Evolutionary conservation across 805 yeast species (phyloP).

Genomic region (Debaryomyces prosopidis): DNA sequence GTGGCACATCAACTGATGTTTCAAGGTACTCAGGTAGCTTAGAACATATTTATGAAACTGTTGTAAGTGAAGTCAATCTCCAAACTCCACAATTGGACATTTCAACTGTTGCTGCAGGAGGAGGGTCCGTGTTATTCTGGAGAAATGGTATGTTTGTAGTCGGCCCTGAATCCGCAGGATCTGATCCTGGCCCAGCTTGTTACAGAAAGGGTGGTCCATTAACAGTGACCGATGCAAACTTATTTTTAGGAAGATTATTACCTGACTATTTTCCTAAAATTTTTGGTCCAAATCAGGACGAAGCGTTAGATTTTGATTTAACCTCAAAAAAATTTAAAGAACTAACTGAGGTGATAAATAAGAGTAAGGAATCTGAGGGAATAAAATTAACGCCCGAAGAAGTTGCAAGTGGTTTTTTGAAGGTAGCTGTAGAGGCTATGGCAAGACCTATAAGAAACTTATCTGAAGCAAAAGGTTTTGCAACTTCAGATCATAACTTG

Average conservation of each 20-base stretch:
- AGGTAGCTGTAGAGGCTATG: slow-evolving; percentile 36
- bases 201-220: slow-evolving; percentile 83
- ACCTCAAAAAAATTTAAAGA: slow-evolving; percentile 53
- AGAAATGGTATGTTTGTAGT: slow-evolving; percentile 53
- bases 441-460: slow-evolving; percentile 35
- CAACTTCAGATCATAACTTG: slow-evolving; percentile 29
- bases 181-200: slow-evolving; percentile 90
- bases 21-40: slow-evolving; percentile 41
- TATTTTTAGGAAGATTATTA: slow-evolving; percentile 67
- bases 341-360: slow-evolving; percentile 48
- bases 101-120: slow-evolving; percentile 42
- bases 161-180: slow-evolving; percentile 85
- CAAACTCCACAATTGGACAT: slow-evolving; percentile 50
- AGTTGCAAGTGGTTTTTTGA: slow-evolving; percentile 34
- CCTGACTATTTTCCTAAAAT: slow-evolving; percentile 79
- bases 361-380: slow-evolving; percentile 20
- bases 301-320: slow-evolving; percentile 45
- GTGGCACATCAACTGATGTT: slow-evolving; percentile 49
- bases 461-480: slow-evolving; percentile 35
- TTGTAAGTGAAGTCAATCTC: slow-evolving; percentile 43
- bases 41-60: slow-evolving; percentile 46
- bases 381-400: slow-evolving; percentile 27
- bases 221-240: slow-evolving; percentile 83
- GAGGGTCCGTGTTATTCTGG: slow-evolving; percentile 36
- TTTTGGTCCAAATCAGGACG: slow-evolving; percentile 78